Conservation (phyloP, 2,329 filamentous ascomycete species). For the Diplodia corticola region DNA sequence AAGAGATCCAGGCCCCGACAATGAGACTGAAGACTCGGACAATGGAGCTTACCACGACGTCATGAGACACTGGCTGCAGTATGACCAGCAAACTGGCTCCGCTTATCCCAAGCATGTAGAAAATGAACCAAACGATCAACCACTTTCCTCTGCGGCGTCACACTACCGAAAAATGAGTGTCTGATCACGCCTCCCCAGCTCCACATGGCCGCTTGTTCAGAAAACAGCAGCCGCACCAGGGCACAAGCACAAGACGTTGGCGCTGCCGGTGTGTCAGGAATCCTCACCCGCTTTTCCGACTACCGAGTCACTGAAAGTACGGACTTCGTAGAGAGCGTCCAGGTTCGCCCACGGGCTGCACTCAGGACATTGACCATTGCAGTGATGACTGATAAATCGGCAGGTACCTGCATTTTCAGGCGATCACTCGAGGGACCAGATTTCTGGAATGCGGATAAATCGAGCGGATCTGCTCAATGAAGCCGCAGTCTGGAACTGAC, state of each 20-base stretch:
- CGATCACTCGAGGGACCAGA: neutral
- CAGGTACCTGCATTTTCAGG: neutral
- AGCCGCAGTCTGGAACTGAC: neutral
- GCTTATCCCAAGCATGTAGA: neutral
- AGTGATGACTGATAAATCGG: neutral
- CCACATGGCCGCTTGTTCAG: neutral
- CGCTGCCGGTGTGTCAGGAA: neutral
- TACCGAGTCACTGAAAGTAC: neutral
- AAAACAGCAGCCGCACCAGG: neutral
- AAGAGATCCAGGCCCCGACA: neutral
- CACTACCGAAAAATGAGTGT: neutral
- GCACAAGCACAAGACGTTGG: neutral
- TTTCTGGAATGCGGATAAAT: constrained; percentile 9
- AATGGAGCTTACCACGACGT: neutral
- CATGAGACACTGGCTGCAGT: neutral
- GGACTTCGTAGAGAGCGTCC: neutral
- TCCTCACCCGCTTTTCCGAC: neutral
- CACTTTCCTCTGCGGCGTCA: neutral
- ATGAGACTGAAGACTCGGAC: neutral
- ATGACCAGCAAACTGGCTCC: neutral
- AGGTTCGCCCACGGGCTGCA: neutral
- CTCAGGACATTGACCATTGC: neutral
- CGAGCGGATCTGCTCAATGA: neutral
- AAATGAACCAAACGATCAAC: neutral
- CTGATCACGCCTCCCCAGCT: neutral